Evolutionary conservation across 176 grass and related monocot species (phyloP), one percentile per base, ranked within the genome.

Genomic region (Rhynchospora tenuis): DNA sequence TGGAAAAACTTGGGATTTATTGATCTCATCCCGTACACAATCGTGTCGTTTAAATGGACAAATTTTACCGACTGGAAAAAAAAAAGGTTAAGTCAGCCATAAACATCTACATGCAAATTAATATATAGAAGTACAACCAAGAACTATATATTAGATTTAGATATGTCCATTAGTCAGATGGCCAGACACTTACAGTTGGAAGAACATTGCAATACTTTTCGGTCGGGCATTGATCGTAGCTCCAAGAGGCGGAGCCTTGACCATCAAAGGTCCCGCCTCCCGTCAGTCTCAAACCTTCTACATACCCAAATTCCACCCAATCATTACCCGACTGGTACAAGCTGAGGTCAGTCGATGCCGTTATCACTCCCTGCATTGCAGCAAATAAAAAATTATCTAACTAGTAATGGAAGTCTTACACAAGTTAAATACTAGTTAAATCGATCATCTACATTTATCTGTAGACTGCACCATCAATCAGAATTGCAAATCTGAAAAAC

Each of bases 1-100:
- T 97, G 94, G 90, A 97, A 97, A 84, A 94, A 94, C 74, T 97
- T 97, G 24, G 86, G 89, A 75, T 97, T 92, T 22, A 87, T 23
- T 1, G 86, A 97, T 46, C 62, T 89, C 65, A 97, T 3, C 1
- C 45, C 61, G 3, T 50, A 51, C 45, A 82, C 9, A 10, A 62
- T 67, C 20, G 80, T 82, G 46, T 82, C 33, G 3, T 13, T 54
- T 10, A 64, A 63, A 7, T 2, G 12, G 23, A 82, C 80, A 6
- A 82, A 82, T 61, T 67, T 82, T 11, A 82, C 6, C 9, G 61
- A 67, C 80, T 82, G 10, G 12, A 6, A 73, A 13, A 52, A 0
- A 26, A 54, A 10, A 51, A 51, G 11, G 9, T 51, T 10, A 48
- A 50, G 45, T 71, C n/a, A 16, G 17, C 16, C 19, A 57, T 57